Evolutionary conservation across 2,329 filamentous ascomycete species (phyloP), one percentile per base, ranked within the genome.

Genomic region (Claviceps pazoutovae): DNA sequence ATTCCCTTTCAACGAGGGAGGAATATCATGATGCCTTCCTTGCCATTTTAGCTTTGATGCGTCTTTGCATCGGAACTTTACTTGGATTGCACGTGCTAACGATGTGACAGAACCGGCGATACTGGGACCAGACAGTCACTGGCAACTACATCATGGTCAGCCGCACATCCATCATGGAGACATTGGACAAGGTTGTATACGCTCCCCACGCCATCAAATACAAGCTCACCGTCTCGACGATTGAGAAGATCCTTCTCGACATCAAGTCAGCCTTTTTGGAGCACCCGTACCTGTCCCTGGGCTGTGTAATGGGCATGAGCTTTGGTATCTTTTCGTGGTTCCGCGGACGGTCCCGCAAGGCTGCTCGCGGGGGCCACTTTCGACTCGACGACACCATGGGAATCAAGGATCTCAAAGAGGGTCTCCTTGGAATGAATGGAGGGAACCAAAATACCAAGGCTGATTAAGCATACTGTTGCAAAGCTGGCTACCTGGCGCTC

Each of bases 121-220:
- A 95, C 72, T 98, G 93, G 93, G 93, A 98, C 64, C 81, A 77
- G 36, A 95, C 90, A 46, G 83, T 85, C 55, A 93, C 88, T 2
- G 91, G 90, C 58, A 91, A 93, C 67, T 80, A 84, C 56, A 97
- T 98, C 63, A 83, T 90, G 59, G 84, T 90, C 51, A 93, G 86
- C 26, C 84, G 93, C 56, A 91, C 88, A 4, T 89, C 86, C 3
- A 95, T 96, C 63, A 80, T 95, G 55, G 90, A 95, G 68, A 95
- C 89, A 14, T 73, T 90, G 51, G 78, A 79, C 60, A 85, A 86
- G 63, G 76, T 88, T 55, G 79, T 85, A 9, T 73, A 78, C 23
- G 79, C 76, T 48, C 83, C 83, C 48, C 78, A 85, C 46, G 80
- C 82, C 63, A 84, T 94, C 65, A 77, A 79, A 61, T 74, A 84